Base-by-base conservation (phyloP, 2,329 filamentous ascomycete species). In the Trichoderma sp. region DNA sequence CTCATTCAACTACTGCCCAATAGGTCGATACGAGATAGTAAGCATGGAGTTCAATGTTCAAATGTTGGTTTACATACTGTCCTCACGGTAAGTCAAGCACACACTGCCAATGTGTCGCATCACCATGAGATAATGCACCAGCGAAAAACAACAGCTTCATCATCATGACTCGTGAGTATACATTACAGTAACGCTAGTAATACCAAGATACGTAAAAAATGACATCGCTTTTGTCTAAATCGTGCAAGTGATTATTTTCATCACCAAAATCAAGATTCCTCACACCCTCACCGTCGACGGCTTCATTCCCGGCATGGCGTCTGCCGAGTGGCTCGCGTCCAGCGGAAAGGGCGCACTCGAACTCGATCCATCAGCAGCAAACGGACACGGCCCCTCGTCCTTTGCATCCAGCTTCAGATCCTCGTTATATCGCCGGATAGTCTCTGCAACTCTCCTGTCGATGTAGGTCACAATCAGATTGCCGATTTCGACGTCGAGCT, bases 401-500 rank as follows among this genome's bases (percentile, higher is more conserved):
- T 21, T 24, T 38, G 24, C 21, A 1, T 60, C 63, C 53, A 75
- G 50, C 16, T 78, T 35, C 75, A 66, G 53, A 62, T 80, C 77
- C 38, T 72, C 21, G 31, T 77, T 67, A 73, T 75, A 69, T 9
- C 33, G 71, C 67, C 79, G 60, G 11, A 83, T 38, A 18, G 24
- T 69, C 11, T 76, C 60, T 31, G 72, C 78, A 7, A 73, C 74
- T 11, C 78, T 74, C 7, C 74, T 76, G 5, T 77, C 78, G 31
- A 79, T 77, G 24, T 79, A 75, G 29, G 67, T 78, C 31, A 77
- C 76, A 38, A 85, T 76, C 11, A 79, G 71, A 4, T 71, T 65
- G 9, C 76, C 73, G 29, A 83, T 33, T 41, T 79, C 78, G 4
- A 66, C 79, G 71, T 85, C 83, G 18, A 78, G 76, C 11, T 81